These are phyloP conservation scores for Wickerhamomyces subpelliculosus DNA, from an alignment of 805 yeast genomes.

Conservation along the genomic window DNA sequence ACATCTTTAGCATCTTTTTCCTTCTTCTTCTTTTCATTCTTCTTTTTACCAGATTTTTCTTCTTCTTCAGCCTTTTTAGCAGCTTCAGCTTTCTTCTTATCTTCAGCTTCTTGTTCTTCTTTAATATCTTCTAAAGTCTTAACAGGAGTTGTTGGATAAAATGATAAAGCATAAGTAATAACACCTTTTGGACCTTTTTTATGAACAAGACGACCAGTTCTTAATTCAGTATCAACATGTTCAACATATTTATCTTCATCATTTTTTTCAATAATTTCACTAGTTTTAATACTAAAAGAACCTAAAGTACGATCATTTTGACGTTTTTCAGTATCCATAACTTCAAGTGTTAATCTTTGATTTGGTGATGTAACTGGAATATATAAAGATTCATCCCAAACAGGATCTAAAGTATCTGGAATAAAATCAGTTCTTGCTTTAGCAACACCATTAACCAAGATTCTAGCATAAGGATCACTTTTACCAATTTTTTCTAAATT, in stretches of 20 bases:
- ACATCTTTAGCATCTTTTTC: conserved; percentile 23
- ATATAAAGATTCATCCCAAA: conserved; percentile 78
- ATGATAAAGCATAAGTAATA: conserved; percentile 65
- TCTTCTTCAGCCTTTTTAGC: conserved; percentile 25
- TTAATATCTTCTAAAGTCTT: conserved; percentile 65
- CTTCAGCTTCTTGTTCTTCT: conserved; percentile 43
- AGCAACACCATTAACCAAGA: conserved; percentile 69
- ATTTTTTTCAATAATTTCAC: conserved; percentile 57
- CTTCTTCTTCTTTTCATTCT: conserved; percentile 20
- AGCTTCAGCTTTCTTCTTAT: conserved; percentile 30
- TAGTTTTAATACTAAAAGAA: conserved; percentile 60
- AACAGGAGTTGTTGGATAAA: conserved; percentile 81
- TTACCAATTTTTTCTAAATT: conserved; percentile 87
- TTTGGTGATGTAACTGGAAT: conserved; percentile 77
- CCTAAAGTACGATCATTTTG: conserved; percentile 88
- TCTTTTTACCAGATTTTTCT: conserved; percentile 10
- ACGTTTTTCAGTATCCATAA: conserved; percentile 79
- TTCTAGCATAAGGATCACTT: conserved; percentile 85
- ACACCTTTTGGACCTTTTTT: conserved; percentile 83
- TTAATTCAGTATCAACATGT: conserved; percentile 45
- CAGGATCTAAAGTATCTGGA: conserved; percentile 67
- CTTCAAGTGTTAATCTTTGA: conserved; percentile 79
- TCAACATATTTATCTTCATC: conserved; percentile 57
- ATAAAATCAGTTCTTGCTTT: conserved; percentile 70
- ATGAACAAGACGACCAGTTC: conserved; percentile 57